These are phyloP conservation scores for Rhodomyrtus tomentosa DNA, from an alignment of 345 rosid genomes.

Conservation along the genomic window DNA sequence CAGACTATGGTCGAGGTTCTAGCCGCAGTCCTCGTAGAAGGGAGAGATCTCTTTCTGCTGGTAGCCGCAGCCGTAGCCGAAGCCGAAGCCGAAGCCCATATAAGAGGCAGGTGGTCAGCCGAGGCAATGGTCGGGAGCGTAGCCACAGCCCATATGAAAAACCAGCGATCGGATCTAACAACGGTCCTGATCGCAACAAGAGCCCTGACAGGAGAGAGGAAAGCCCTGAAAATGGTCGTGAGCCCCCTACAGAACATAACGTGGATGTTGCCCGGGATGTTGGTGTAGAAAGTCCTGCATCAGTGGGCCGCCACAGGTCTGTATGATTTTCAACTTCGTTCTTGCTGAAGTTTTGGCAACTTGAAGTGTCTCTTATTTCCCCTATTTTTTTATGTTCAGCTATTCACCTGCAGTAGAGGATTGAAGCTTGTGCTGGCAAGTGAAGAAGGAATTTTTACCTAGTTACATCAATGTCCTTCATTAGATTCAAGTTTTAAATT, in stretches of 20 bases:
- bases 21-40: constrained; percentile 32
- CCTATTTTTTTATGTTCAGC: constrained; percentile 3
- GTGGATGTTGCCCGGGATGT: constrained; percentile 5
- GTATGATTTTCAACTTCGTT: not conserved
- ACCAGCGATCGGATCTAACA: constrained; percentile 22
- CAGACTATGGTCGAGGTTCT: constrained; percentile 35
- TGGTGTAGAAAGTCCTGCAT: constrained; percentile 49
- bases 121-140: constrained; percentile 16
- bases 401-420: constrained; percentile 31
- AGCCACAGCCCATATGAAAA: constrained; percentile 30
- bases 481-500: not conserved
- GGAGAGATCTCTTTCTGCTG: constrained; percentile 36
- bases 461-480: not conserved
- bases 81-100: constrained; percentile 27
- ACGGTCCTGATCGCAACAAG: constrained; percentile 13
- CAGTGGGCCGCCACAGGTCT: constrained; percentile 34
- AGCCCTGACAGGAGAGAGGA: constrained; percentile 34
- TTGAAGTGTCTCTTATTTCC: not conserved
- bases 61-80: constrained; percentile 18
- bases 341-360: not conserved
- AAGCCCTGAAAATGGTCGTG: constrained; percentile 31
- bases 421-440: constrained; percentile 3
- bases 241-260: constrained; percentile 4
- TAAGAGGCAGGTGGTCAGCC: constrained; percentile 30
- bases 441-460: not conserved